Percentiles rank a stretch among this genome's conserved stretches.
Evolutionary conservation across 2,329 filamentous ascomycete species (phyloP).

Genomic region (Blastomyces parvus): DNA sequence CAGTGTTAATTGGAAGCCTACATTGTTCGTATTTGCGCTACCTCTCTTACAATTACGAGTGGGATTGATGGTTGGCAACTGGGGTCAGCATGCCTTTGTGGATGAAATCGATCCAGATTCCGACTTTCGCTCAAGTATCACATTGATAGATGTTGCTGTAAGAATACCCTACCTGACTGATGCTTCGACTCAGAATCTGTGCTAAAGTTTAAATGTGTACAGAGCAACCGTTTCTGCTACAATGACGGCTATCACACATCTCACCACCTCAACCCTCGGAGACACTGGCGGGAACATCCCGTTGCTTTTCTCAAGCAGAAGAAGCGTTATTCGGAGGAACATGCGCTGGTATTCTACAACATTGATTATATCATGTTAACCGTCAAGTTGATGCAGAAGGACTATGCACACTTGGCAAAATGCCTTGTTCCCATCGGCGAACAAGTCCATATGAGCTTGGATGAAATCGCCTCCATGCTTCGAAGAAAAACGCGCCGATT

Average conservation of each 20-base stretch:
- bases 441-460: conserved; percentile 56
- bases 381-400: conserved; percentile 55
- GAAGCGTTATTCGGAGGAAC: conserved; percentile 53
- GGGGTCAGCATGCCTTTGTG: conserved; percentile 75
- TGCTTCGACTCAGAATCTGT: not conserved
- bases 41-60: conserved; percentile 58
- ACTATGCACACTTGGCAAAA: conserved; percentile 59
- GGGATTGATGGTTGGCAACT: conserved; percentile 72
- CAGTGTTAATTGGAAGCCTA: conserved; percentile 44
- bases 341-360: conserved; percentile 67
- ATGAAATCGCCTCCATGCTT: conserved; percentile 55
- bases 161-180: conserved; percentile 24
- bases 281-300: conserved; percentile 76
- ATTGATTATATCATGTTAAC: conserved; percentile 76
- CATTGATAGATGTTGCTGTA: conserved; percentile 67
- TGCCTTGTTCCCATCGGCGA: conserved; percentile 65
- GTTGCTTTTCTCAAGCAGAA: conserved; percentile 62
- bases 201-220: not conserved
- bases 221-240: conserved; percentile 75
- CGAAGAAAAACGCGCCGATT: conserved; percentile 57
- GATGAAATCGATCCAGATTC: conserved; percentile 65
- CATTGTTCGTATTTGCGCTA: conserved; percentile 56
- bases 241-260: conserved; percentile 78
- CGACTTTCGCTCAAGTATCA: conserved; percentile 70
- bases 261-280: conserved; percentile 66